Evolutionary conservation across 768 basidiomycete species (phyloP).

Genomic region (Naganishia antarctica): DNA sequence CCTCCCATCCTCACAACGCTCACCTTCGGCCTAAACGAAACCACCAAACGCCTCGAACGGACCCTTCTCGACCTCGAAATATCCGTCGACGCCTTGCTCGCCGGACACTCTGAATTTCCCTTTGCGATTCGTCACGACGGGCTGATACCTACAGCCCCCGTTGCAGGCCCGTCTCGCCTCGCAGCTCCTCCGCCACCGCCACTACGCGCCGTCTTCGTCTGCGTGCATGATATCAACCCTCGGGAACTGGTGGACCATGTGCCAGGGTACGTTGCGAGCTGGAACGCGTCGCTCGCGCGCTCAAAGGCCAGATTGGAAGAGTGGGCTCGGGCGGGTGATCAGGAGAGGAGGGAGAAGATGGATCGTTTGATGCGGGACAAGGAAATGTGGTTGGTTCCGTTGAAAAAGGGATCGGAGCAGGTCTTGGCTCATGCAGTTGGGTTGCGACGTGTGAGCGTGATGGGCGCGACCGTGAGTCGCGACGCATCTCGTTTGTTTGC

Average conservation of each 20-base stretch:
- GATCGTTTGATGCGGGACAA: constrained; percentile 20
- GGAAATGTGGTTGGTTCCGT: constrained; percentile 43
- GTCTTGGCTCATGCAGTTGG: constrained; percentile 42
- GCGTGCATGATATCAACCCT: constrained; percentile 41
- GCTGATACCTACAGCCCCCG: constrained; percentile 16
- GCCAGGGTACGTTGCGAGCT: constrained; percentile 43
- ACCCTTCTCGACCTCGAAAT: constrained; percentile 37
- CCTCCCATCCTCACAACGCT: constrained; percentile 38
- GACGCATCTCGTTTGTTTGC: not conserved
- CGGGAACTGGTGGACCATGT: constrained; percentile 39
- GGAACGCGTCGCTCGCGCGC: constrained; percentile 40
- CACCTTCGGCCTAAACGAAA: constrained; percentile 47
- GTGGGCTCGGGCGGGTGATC: not conserved
- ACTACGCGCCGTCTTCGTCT: constrained; percentile 39
- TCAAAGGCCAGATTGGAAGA: constrained; percentile 7
- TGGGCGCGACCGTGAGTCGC: constrained; percentile 41
- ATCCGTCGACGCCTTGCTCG: constrained; percentile 24
- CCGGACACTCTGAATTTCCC: constrained; percentile 21
- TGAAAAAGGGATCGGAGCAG: constrained; percentile 38
- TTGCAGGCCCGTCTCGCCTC: not conserved
- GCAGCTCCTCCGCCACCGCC: constrained; percentile 14
- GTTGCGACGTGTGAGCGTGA: constrained; percentile 41
- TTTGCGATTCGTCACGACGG: constrained; percentile 26
- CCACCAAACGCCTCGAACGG: constrained; percentile 41
- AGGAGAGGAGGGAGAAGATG: constrained; percentile 20